Percentiles rank a stretch among this genome's conserved stretches.
These are phyloP conservation scores for Eragrostis tef DNA, from an alignment of 202 grass and related monocot genomes.

Conservation along the genomic window DNA sequence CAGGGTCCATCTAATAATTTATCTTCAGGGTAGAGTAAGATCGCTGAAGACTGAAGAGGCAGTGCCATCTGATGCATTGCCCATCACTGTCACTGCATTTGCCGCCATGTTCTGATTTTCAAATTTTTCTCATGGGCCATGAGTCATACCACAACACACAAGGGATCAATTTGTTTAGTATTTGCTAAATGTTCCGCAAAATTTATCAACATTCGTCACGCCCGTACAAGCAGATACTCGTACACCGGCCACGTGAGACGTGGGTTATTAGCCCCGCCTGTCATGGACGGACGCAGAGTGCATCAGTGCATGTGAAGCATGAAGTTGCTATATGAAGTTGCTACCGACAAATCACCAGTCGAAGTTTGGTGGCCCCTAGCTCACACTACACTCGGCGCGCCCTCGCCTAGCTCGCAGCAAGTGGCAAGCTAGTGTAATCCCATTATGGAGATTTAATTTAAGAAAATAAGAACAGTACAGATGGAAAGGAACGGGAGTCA, in stretches of 20 bases:
- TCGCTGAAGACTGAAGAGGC: not conserved
- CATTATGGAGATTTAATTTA: not conserved
- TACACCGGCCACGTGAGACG: no score
- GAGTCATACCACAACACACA: constrained; percentile 6
- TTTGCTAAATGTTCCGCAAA: not conserved
- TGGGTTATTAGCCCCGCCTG: not conserved
- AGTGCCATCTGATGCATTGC: not conserved
- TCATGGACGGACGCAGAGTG: not conserved
- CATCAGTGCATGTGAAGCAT: not conserved
- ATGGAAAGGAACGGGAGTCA: not conserved
- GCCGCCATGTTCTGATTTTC: not conserved
- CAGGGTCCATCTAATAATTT: no score
- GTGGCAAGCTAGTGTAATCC: not conserved
- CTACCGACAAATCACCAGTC: not conserved
- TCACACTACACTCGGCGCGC: not conserved
- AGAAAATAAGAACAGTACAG: no score
- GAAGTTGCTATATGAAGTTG: not conserved
- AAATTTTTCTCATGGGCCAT: not conserved
- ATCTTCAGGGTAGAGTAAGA: no score
- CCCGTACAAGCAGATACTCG: not conserved
- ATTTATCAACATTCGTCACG: not conserved
- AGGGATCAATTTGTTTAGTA: not conserved
- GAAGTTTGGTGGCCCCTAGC: no score
- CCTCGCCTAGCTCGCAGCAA: not conserved
- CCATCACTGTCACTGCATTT: not conserved